phyloP scores from a whole-genome alignment of 768 basidiomycete genomes.

The Suillus clintonianus region DNA sequence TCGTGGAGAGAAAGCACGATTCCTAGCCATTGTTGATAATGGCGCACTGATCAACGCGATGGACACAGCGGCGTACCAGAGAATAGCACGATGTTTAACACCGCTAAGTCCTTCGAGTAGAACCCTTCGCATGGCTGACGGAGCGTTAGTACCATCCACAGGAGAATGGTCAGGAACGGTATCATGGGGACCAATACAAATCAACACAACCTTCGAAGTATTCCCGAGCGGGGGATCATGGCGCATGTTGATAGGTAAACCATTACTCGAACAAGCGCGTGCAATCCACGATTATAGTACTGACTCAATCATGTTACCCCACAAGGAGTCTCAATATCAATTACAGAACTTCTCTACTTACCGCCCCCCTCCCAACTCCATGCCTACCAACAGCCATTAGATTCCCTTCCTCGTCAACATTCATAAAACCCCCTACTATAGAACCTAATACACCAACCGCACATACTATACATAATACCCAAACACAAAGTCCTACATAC shows the following conservation, averaged over 20 bases:
- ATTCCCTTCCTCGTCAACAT: not conserved
- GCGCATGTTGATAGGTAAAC: conserved; percentile 33
- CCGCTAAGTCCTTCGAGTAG: no score
- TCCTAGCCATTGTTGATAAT: conserved; percentile 11
- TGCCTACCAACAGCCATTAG: not conserved
- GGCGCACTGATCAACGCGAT: conserved; percentile 20
- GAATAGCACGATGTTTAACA: no score
- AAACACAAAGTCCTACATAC: no score
- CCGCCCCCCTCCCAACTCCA: not conserved
- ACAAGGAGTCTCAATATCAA: not conserved
- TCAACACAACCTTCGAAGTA: no score
- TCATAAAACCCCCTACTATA: not conserved
- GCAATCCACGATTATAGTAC: conserved; percentile 26
- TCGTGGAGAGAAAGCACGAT: conserved; percentile 11
- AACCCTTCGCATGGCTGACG: no score
- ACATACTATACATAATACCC: no score
- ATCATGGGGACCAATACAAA: no score
- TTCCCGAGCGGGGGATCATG: no score
- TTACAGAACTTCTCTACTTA: not conserved
- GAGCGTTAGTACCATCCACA: no score
- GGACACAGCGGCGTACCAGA: no score
- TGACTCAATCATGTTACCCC: not conserved
- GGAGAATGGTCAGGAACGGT: no score
- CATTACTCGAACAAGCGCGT: conserved; percentile 19
- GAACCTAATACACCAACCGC: no score